phyloP scores from a whole-genome alignment of 1,139 yeast genomes.

The Blastobotrys raffinosifermentans region DNA sequence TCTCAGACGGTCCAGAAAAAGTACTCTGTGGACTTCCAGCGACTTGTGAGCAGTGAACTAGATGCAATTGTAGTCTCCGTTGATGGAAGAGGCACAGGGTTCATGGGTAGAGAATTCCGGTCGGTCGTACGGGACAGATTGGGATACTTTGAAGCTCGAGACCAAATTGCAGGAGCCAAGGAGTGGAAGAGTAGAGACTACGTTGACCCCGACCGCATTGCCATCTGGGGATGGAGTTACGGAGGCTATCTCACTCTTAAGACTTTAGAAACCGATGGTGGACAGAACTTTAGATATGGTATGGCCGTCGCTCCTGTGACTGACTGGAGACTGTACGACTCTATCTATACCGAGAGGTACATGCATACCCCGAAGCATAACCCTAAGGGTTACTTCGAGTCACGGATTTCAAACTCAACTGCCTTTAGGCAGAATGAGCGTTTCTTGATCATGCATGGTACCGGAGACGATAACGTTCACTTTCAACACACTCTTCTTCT shows the following conservation, averaged over 20 bases:
- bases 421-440: slow-evolving; percentile 52
- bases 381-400: slow-evolving; percentile 44
- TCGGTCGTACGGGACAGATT: slow-evolving; percentile 61
- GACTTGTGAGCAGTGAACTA: slow-evolving; percentile 58
- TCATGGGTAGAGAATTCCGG: slow-evolving; percentile 72
- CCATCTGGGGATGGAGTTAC: slow-evolving; percentile 95
- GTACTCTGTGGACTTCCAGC: slow-evolving; percentile 59
- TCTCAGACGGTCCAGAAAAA: slow-evolving; percentile 61
- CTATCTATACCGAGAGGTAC: slow-evolving; percentile 85
- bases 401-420: slow-evolving; percentile 42
- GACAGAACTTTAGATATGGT: slow-evolving; percentile 64
- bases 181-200: slow-evolving; percentile 50
- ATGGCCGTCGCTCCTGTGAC: slow-evolving; percentile 91
- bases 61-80: slow-evolving; percentile 74
- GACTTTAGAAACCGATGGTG: slow-evolving; percentile 66
- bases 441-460: slow-evolving; percentile 86
- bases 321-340: slow-evolving; percentile 73
- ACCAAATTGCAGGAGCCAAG: slow-evolving; percentile 61
- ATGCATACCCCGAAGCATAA: slow-evolving; percentile 66
- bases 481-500: slow-evolving; percentile 76
- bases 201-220: slow-evolving; percentile 59
- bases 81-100: slow-evolving; percentile 95
- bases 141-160: slow-evolving; percentile 87
- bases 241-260: slow-evolving; percentile 79
- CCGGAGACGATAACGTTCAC: slow-evolving; percentile 97